phyloP scores from a whole-genome alignment of 2,329 filamentous ascomycete species.

The Verticillium klebahnii region DNA sequence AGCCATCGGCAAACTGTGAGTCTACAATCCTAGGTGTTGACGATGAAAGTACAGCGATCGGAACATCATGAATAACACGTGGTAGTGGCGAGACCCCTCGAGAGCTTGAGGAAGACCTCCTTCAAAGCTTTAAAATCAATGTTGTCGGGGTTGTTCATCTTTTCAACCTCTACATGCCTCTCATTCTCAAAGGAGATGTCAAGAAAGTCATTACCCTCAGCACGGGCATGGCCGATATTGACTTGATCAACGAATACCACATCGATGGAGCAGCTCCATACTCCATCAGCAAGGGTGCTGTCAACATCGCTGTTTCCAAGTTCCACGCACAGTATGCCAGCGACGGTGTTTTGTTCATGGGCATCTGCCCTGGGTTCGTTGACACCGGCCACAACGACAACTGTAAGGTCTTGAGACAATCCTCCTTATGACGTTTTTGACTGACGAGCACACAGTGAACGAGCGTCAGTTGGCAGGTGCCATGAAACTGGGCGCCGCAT shows the following conservation, averaged over 20 bases:
- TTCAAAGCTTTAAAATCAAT: slow-evolving; percentile 36
- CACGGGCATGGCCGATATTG: slow-evolving; percentile 41
- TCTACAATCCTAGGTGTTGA: not conserved
- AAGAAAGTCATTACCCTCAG: slow-evolving; percentile 54
- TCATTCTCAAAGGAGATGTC: slow-evolving; percentile 40
- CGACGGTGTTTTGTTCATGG: slow-evolving; percentile 48
- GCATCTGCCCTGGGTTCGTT: slow-evolving; percentile 47
- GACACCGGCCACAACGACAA: slow-evolving; percentile 28
- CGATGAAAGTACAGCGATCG: too few relatives aligned
- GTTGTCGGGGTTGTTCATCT: slow-evolving; percentile 47
- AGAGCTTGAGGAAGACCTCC: slow-evolving; percentile 11
- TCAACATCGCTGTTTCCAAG: slow-evolving; percentile 50
- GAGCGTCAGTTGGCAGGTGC: slow-evolving; percentile 10
- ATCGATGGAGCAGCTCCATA: slow-evolving; percentile 35
- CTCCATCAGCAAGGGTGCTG: slow-evolving; percentile 43
- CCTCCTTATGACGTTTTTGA: slow-evolving; percentile 8
- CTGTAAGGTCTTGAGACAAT: slow-evolving; percentile 12
- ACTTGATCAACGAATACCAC: slow-evolving; percentile 30
- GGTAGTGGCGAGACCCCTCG: not conserved
- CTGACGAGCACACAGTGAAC: slow-evolving; percentile 17
- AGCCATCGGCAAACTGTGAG: slow-evolving; percentile 32
- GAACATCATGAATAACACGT: too few relatives aligned
- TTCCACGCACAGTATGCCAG: slow-evolving; percentile 43
- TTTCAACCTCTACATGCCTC: slow-evolving; percentile 47
- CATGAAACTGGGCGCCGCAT: slow-evolving; percentile 18